phyloP scores from a whole-genome alignment of 257 asterid genomes.

The Solanum peruvianum region DNA sequence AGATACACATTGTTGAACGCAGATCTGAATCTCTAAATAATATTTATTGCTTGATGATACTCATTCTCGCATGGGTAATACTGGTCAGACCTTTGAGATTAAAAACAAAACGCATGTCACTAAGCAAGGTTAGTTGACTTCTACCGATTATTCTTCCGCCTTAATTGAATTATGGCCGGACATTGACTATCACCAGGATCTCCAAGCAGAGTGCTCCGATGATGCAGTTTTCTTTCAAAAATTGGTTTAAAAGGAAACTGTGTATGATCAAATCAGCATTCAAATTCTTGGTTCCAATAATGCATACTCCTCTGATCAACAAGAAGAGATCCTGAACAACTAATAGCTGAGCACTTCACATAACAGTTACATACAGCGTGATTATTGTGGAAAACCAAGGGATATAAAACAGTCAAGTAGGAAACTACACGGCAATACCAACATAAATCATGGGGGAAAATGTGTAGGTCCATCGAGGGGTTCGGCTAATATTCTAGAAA shows the following conservation, averaged over 20 bases:
- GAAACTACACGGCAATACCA: neutral
- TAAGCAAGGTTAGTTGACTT: neutral
- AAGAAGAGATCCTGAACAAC: neutral
- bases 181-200: neutral
- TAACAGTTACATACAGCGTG: neutral
- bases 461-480: neutral
- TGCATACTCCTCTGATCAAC: neutral
- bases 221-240: neutral
- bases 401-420: neutral
- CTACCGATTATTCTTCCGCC: neutral
- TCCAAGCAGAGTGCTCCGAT: neutral
- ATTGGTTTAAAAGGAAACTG: neutral
- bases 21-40: neutral
- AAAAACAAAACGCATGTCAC: neutral
- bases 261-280: neutral
- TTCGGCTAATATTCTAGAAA: neutral
- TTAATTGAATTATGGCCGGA: neutral
- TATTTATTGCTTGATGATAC: neutral
- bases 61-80: neutral
- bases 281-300: neutral
- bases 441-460: neutral
- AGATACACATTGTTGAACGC: neutral
- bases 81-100: neutral
- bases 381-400: neutral
- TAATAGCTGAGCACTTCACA: neutral